Conservation (phyloP, 805 yeast species). For the Candida ortonii region DNA sequence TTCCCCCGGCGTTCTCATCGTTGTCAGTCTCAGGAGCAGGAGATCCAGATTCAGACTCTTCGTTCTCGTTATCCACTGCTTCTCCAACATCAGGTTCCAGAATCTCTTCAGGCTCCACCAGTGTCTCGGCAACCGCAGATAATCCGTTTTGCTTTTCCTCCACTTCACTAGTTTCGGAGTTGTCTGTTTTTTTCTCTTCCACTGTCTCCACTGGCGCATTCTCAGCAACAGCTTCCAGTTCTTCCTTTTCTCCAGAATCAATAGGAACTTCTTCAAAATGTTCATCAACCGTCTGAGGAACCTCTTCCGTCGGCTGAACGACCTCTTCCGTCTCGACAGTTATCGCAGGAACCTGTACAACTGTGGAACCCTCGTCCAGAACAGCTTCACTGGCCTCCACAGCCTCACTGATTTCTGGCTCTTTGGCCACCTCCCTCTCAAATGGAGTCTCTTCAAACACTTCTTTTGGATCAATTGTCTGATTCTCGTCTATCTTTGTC, state of each 20-base stretch:
- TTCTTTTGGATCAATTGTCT: constrained; percentile 16
- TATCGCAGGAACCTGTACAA: constrained; percentile 13
- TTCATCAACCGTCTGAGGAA: constrained; percentile 1
- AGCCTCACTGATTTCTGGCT: background rate
- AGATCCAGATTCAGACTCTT: constrained; percentile 1
- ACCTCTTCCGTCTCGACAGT: constrained; percentile 11
- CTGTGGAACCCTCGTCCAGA: too few species aligned
- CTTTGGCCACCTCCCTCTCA: constrained; percentile 1
- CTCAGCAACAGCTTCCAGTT: constrained; percentile 4
- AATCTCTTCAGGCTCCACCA: constrained; percentile 1
- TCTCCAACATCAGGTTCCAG: constrained; percentile 2
- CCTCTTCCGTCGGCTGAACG: constrained; percentile 5
- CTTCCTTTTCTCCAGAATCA: constrained; percentile 5
- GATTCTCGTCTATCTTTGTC: background rate
- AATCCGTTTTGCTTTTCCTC: too few species aligned
- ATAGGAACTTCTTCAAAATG: constrained; percentile 2
- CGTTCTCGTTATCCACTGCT: background rate
- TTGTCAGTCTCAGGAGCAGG: constrained; percentile 5
- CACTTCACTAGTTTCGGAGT: too few species aligned
- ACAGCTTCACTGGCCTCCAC: constrained; percentile 8
- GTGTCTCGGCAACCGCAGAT: constrained; percentile 2
- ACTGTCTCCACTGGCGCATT: constrained; percentile 4
- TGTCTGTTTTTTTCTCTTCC: constrained; percentile 2
- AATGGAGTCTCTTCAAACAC: constrained; percentile 18
- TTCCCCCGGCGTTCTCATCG: background rate